Base-by-base conservation (phyloP, 75 land plant genomes). In the Adiantum capillusveneris region DNA sequence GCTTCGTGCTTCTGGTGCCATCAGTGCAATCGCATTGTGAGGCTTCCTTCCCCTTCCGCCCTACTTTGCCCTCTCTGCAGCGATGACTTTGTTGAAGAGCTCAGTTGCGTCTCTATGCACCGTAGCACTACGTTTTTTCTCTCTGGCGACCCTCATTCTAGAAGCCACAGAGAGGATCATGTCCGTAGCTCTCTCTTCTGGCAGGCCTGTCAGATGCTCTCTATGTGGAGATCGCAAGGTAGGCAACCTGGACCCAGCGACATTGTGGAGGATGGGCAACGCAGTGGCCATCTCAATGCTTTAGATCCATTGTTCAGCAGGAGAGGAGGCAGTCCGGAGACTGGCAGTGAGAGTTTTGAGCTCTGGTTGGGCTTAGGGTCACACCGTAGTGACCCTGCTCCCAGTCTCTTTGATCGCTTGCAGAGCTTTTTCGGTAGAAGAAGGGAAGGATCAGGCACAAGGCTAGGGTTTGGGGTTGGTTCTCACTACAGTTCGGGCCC, bases 11-110 rank as follows among this genome's bases (percentile, higher is more conserved):
- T 58, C 41, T 58, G 60, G 60, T 58, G 60, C 31, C 60, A 58
- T n/a, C 13, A 6, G 7, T 58, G 60, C 41, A 5, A 19, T 19
- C 31, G 37, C 6, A 58, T 58, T 17, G 60, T 58, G 5, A 17
- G 21, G 49, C 42, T 39, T 39, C 49, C 6, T 3, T 20, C 49
- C 5, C 5, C 49, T 17, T 46, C 49, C 17, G 17, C 21, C 49
- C 17, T 17, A 5, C n/a, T 46, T 14, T 87, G 91, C 66, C 79
- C 91, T 7, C 28, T 58, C 26, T 87, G 87, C 31, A 59, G 60
- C 6, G 57, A 64, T 39, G 90, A 81, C 18, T 87, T 78, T 31
- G 61, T 84, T 31, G 84, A 84, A 44, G 78, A 84, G 51, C 68
- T 83, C 69, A 64, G 52, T 0, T 51, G 44, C 43, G 13, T 46